These are phyloP conservation scores for Intubia oerlemansii DNA, from an alignment of 2,329 filamentous ascomycete genomes.

Conservation along the genomic window DNA sequence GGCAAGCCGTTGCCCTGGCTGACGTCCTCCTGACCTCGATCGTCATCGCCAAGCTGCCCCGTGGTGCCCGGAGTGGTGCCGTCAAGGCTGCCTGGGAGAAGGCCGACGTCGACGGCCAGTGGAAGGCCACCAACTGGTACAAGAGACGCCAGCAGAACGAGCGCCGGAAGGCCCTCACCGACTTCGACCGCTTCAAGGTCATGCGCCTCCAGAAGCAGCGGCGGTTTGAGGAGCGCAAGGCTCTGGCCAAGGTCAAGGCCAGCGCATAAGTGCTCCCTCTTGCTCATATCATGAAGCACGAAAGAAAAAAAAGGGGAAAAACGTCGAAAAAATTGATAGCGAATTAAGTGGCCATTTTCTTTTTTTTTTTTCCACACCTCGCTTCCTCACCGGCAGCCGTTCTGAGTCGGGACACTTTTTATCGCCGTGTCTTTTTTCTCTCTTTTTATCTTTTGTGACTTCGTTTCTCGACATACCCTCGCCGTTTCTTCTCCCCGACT, in stretches of 20 bases:
- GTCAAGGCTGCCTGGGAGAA: constrained; percentile 84
- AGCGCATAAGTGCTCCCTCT: constrained; percentile 44
- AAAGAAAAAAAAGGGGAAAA: neutral
- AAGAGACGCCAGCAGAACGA: constrained; percentile 77
- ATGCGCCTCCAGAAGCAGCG: constrained; percentile 98
- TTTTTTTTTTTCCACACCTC: constrained; percentile 1
- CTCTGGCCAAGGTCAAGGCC: constrained; percentile 79
- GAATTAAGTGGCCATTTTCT: constrained; percentile 1
- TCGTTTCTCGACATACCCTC: too few species aligned
- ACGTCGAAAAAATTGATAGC: neutral
- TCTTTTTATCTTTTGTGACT: too few species aligned
- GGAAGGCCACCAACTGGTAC: constrained; percentile 77
- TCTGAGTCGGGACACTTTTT: too few species aligned
- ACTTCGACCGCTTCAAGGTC: constrained; percentile 99
- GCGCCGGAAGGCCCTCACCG: constrained; percentile 77
- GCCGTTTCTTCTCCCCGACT: too few species aligned
- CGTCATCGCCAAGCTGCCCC: constrained; percentile 68
- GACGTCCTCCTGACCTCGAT: constrained; percentile 78
- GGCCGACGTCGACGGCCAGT: constrained; percentile 80
- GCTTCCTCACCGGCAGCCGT: too few species aligned
- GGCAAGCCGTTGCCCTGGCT: constrained; percentile 67
- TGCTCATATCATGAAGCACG: too few species aligned
- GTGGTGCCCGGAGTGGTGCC: constrained; percentile 59
- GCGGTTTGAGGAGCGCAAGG: constrained; percentile 95
- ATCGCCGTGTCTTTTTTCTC: too few species aligned